Evolutionary conservation across 208 protist genomes (phyloP).

Genomic region (Trypanosoma grayi): DNA sequence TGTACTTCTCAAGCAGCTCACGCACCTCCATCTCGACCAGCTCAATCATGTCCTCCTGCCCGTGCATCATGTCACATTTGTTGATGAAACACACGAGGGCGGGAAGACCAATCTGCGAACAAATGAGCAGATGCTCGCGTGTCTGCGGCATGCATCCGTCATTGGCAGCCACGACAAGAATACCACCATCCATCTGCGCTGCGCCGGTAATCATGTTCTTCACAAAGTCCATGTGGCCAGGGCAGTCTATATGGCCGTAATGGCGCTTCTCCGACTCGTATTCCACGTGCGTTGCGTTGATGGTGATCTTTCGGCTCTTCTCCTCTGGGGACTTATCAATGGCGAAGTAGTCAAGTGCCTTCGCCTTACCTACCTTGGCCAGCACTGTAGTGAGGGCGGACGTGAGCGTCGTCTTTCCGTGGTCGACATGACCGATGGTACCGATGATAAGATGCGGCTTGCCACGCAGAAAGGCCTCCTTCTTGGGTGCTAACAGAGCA

Average conservation of each 20-base stretch:
- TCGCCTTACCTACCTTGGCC: conserved; percentile 76
- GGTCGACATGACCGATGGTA: conserved; percentile 99
- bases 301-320: conserved; percentile 99
- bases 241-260: conserved; percentile 99
- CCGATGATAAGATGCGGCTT: conserved; percentile 99
- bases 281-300: conserved; percentile 97
- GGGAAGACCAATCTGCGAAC: conserved; percentile 96
- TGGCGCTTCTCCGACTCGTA: conserved; percentile 98
- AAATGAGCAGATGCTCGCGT: conserved; percentile 98
- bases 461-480: conserved; percentile 90
- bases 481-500: conserved; percentile 48
- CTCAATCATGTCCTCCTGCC: conserved; percentile 93
- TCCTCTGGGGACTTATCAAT: conserved; percentile 99
- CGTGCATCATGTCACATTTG: conserved; percentile 96
- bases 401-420: conserved; percentile 99
- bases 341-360: conserved; percentile 95
- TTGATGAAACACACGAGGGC: conserved; percentile 98
- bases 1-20: conserved; percentile 94
- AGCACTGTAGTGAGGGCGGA: conserved; percentile 97
- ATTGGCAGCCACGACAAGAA: conserved; percentile 91
- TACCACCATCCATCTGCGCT: conserved; percentile 95
- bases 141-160: conserved; percentile 99
- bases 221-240: conserved; percentile 99
- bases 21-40: conserved; percentile 97
- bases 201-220: conserved; percentile 99